Conservation (phyloP, 164 flowering plant genomes). For the Chloranthus sessilifolius region DNA sequence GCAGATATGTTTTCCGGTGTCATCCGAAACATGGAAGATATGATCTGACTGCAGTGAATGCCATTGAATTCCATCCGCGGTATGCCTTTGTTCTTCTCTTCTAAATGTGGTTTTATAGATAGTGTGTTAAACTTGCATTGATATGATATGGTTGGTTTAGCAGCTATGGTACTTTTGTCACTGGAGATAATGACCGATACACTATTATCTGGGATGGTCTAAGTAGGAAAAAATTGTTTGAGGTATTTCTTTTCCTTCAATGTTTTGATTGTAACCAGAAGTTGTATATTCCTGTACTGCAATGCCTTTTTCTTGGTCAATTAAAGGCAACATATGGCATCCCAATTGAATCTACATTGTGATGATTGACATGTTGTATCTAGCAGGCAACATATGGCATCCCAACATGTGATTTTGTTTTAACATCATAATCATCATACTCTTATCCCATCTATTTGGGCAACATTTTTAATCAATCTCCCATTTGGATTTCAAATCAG, state of each 20-base stretch:
- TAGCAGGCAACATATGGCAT: too few relatives aligned
- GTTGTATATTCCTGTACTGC: too few relatives aligned
- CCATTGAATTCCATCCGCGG: slow-evolving; percentile 71
- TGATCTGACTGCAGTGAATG: slow-evolving; percentile 70
- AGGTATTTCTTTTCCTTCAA: slow-evolving; percentile 45
- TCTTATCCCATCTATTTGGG: too few relatives aligned
- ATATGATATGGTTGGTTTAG: slow-evolving; percentile 18
- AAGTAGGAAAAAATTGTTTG: slow-evolving; percentile 53
- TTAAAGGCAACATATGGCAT: too few relatives aligned
- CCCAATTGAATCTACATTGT: too few relatives aligned
- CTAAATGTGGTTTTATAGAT: not conserved
- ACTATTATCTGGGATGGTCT: slow-evolving; percentile 69
- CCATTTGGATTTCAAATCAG: too few relatives aligned
- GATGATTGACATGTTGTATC: too few relatives aligned
- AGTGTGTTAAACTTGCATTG: not conserved
- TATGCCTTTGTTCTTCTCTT: slow-evolving; percentile 28
- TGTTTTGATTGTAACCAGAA: too few relatives aligned
- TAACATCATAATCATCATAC: too few relatives aligned
- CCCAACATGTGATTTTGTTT: too few relatives aligned
- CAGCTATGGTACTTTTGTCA: slow-evolving; percentile 44
- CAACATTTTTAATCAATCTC: too few relatives aligned
- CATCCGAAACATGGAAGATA: slow-evolving; percentile 54
- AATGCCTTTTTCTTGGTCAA: too few relatives aligned
- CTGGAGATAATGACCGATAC: slow-evolving; percentile 81
- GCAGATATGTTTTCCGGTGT: slow-evolving; percentile 76